Evolutionary conservation across 352 stramenopile genomes (phyloP).

Genomic region (Globisporangium radiosum): DNA sequence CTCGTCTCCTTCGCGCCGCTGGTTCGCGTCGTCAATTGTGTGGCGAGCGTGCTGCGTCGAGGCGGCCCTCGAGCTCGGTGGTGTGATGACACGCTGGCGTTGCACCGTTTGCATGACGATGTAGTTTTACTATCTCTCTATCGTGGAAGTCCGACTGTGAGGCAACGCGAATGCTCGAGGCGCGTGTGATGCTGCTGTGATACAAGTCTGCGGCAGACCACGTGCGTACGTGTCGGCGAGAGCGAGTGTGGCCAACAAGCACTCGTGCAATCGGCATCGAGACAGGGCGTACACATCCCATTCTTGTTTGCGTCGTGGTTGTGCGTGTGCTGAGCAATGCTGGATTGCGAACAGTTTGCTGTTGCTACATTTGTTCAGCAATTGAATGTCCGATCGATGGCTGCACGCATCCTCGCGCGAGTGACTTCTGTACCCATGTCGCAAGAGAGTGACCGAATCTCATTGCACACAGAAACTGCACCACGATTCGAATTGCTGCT

Average conservation of each 20-base stretch:
- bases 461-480: background rate
- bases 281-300: background rate
- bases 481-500: no score
- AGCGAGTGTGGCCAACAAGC: no score
- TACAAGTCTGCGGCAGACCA: no score
- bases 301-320: background rate
- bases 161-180: no score
- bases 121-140: background rate
- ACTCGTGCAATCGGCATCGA: background rate
- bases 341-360: no score
- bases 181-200: background rate
- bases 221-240: no score
- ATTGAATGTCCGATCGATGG: background rate
- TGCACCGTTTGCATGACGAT: background rate
- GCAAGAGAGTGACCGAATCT: slow-evolving; percentile 1
- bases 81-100: background rate
- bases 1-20: background rate
- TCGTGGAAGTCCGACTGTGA: background rate
- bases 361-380: background rate
- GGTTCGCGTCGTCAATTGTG: background rate
- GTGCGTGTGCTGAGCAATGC: no score
- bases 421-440: slow-evolving; percentile 8
- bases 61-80: background rate
- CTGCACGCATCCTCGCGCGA: slow-evolving; percentile 3
- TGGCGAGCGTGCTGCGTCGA: background rate